Conservation (phyloP, 169 alveolate species). For the Plasmodium sp. region DNA sequence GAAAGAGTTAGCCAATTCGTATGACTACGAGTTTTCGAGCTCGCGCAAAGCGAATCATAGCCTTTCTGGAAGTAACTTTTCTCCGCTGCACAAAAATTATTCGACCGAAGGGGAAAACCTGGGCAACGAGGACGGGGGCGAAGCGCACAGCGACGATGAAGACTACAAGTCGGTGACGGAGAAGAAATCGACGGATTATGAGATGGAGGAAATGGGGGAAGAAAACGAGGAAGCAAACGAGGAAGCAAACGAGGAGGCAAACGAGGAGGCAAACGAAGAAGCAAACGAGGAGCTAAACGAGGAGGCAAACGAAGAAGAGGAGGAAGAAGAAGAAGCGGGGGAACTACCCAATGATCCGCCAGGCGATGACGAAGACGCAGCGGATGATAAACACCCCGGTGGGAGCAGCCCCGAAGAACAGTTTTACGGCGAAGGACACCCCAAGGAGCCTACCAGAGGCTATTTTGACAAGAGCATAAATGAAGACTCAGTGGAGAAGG, state of each 20-base stretch:
- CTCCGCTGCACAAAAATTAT: slow-evolving; percentile 1
- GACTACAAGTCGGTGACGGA: neutral
- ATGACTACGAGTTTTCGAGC: slow-evolving; percentile 3
- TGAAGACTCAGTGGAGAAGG: neutral
- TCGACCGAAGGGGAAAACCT: neutral
- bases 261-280: neutral
- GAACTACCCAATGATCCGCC: neutral
- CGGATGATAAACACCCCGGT: neutral
- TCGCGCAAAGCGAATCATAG: slow-evolving; percentile 37
- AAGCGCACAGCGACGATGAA: slow-evolving; percentile 3
- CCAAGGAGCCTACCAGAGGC: neutral
- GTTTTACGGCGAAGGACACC: neutral
- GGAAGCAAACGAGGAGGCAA: neutral
- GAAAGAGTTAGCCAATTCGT: slow-evolving; percentile 5
- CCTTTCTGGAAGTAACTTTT: neutral
- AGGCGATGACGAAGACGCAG: neutral
- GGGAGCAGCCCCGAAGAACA: neutral
- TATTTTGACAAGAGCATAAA: slow-evolving; percentile 8
- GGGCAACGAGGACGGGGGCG: neutral
- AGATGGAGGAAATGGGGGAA: neutral
- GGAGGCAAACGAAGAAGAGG: neutral
- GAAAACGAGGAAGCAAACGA: neutral
- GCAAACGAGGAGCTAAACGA: neutral
- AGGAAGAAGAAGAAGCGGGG: neutral
- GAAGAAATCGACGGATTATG: neutral